Conservation (phyloP, 2,329 filamentous ascomycete genomes). For the Sporothrix brasiliensis region DNA sequence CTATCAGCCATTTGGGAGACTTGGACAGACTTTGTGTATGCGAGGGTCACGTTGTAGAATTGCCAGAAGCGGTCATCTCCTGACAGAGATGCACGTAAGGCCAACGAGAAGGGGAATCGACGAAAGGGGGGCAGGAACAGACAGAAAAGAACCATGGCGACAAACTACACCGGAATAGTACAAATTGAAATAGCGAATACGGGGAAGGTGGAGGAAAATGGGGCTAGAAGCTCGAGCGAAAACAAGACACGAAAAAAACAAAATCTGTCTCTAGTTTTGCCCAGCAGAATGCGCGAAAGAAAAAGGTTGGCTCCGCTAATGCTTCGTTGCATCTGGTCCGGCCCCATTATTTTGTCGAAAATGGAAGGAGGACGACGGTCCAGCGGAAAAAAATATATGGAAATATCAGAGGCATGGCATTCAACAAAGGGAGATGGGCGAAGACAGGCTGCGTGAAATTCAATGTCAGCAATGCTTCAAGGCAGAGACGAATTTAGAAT, state of each 20-base stretch:
- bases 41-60: neutral
- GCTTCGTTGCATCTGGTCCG: slow-evolving; percentile 11
- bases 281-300: neutral
- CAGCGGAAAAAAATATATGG: too few relatives aligned
- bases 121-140: neutral
- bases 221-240: neutral
- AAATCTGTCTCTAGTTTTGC: neutral
- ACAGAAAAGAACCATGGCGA: neutral
- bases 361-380: neutral
- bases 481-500: neutral
- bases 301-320: slow-evolving; percentile 21
- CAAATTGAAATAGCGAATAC: slow-evolving; percentile 5
- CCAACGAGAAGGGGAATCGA: too few relatives aligned
- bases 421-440: neutral
- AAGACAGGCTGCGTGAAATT: neutral
- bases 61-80: neutral
- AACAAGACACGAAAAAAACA: neutral
- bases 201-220: slow-evolving; percentile 17
- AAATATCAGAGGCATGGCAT: neutral
- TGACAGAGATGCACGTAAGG: too few relatives aligned
- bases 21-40: too few relatives aligned
- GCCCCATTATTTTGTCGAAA: neutral
- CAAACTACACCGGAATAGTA: neutral
- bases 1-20: too few relatives aligned
- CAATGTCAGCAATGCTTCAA: neutral